Conservation (phyloP, 305 asterid genomes). For the Striga hermonthica region DNA sequence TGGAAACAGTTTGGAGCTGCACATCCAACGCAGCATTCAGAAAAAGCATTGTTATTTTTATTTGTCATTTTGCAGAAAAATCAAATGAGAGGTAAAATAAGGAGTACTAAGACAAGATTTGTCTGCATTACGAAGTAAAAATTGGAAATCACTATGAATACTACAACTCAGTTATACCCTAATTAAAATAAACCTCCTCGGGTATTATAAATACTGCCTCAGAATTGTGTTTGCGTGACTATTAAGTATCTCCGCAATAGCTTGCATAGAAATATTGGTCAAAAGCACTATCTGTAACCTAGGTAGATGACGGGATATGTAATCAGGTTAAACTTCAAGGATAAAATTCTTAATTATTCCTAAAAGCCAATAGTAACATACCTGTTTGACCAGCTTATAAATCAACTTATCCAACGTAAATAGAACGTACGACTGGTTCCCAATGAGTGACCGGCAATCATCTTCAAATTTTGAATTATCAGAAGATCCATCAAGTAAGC, state of each 20-base stretch:
- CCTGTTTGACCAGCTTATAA: constrained; percentile 89
- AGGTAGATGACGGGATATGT: background rate
- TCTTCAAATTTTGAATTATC: constrained; percentile 88
- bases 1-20: constrained; percentile 54
- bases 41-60: background rate
- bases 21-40: constrained; percentile 25
- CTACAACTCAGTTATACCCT: too few relatives aligned
- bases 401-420: constrained; percentile 90
- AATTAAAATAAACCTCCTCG: background rate
- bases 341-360: background rate
- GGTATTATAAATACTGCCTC: background rate
- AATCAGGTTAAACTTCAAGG: background rate
- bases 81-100: background rate
- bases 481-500: constrained; percentile 85
- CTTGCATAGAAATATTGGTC: background rate
- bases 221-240: background rate
- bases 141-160: background rate
- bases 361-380: constrained; percentile 2
- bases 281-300: background rate
- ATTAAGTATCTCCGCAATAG: background rate
- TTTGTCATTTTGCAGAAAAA: too few relatives aligned
- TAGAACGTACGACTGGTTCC: constrained; percentile 82
- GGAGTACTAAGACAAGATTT: background rate
- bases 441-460: constrained; percentile 81
- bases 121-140: background rate